Conservation (phyloP, 371 early-diverging fungal species). For the Apophysomyces sp. region DNA sequence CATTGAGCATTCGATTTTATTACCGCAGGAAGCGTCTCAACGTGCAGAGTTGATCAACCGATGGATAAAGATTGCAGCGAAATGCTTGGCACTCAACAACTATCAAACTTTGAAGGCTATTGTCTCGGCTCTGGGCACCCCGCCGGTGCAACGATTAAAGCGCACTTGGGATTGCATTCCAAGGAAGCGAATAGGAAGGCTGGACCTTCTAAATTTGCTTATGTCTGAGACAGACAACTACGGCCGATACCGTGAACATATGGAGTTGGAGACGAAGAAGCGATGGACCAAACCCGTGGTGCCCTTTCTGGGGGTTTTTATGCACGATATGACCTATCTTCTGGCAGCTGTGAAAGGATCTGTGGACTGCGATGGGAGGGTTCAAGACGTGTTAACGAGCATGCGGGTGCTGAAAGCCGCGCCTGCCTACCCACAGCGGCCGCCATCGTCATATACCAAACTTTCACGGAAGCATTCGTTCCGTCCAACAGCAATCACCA, state of each 20-base stretch:
- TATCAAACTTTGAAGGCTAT: slow-evolving; percentile 73
- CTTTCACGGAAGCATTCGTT: slow-evolving; percentile 40
- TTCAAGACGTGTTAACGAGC: slow-evolving; percentile 40
- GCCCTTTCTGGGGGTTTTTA: slow-evolving; percentile 72
- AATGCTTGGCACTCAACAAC: slow-evolving; percentile 61
- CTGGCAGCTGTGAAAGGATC: slow-evolving; percentile 55
- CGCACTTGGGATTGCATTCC: slow-evolving; percentile 72
- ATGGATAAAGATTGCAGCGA: slow-evolving; percentile 72
- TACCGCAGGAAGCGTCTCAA: slow-evolving; percentile 52
- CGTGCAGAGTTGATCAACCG: slow-evolving; percentile 61
- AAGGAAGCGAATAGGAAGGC: slow-evolving; percentile 55
- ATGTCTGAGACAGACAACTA: slow-evolving; percentile 73
- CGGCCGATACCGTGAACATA: slow-evolving; percentile 60
- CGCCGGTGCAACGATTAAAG: slow-evolving; percentile 69
- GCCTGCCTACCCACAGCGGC: slow-evolving; percentile 54
- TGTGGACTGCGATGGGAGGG: slow-evolving; percentile 44
- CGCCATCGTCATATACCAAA: slow-evolving; percentile 51
- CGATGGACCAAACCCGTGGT: slow-evolving; percentile 51
- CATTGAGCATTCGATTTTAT: slow-evolving; percentile 70
- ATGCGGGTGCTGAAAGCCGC: slow-evolving; percentile 54
- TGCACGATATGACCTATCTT: slow-evolving; percentile 75
- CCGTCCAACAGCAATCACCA: slow-evolving; percentile 40
- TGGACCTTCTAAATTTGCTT: slow-evolving; percentile 57
- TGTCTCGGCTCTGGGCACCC: slow-evolving; percentile 65
- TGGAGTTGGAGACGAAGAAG: slow-evolving; percentile 23